Conservation (phyloP, 108 stramenopile species). For the Skeletonema marinoi region DNA sequence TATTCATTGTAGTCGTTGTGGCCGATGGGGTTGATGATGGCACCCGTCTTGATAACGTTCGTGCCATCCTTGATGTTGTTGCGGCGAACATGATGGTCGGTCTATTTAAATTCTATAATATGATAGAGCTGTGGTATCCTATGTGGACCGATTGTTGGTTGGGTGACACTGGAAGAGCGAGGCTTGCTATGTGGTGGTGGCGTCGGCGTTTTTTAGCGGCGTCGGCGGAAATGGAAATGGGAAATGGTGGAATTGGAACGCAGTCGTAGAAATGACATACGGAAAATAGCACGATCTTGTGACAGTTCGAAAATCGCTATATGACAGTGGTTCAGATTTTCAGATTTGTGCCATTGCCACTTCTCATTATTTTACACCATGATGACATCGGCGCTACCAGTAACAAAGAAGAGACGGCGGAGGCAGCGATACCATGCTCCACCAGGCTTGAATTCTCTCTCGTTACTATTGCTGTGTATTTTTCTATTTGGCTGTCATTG, state of each 20-base stretch:
- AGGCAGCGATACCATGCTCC: neutral
- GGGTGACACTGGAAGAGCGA: no score
- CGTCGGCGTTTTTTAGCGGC: no score
- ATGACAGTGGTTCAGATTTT: no score
- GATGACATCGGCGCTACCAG: neutral
- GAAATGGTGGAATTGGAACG: no score
- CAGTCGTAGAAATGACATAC: no score
- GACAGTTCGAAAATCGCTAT: no score
- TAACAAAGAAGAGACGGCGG: neutral
- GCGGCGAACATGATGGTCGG: conserved; percentile 16
- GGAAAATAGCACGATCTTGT: no score
- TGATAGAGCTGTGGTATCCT: neutral
- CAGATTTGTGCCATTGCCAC: no score
- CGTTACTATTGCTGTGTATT: neutral
- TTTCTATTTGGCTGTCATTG: neutral
- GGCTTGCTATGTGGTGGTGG: no score
- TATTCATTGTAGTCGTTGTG: neutral
- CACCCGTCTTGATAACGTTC: conserved; percentile 5
- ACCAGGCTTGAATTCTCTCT: neutral
- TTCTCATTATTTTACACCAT: neutral
- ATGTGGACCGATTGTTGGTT: neutral
- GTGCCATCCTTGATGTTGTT: conserved; percentile 3
- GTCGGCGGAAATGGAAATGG: no score
- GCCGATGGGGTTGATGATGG: neutral
- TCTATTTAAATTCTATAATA: neutral